Evolutionary conservation across 192 early-diverging fungal species (phyloP), one percentile per base, ranked within the genome.

Genomic region (Podila horticola): DNA sequence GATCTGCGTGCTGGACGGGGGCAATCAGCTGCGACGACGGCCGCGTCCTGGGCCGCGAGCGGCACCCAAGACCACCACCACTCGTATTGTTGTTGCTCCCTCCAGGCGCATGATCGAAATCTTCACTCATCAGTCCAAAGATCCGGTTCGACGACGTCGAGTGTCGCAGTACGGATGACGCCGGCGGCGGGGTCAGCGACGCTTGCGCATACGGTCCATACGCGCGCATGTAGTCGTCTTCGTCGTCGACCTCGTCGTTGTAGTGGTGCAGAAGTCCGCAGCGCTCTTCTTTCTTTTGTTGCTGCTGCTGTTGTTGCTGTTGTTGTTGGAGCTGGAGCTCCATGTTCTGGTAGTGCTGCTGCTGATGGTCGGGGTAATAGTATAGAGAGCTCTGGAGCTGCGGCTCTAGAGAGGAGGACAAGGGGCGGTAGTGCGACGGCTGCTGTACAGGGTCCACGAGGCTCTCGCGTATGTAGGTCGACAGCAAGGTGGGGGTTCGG

Each of bases 381-480:
- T 55, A 55, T 22, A 55, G 8, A 55, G 52, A 55, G 22, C 24
- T 55, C 52, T 26, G 52, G 22, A 55, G 52, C 19, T 55, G 52
- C 9, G 12, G 52, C 52, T 59, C 34, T 38, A 58, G 41, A 59
- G 67, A 59, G 22, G 10, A 9, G n/a, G 28, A 19, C 19, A n/a
- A 38, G 34, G 62, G 24, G 26, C 36, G 55, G 22, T 45, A 52
- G 17, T 41, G 38, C 15, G 33, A 20, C 5, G 28, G 55, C 26
- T 57, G 66, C 34, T 48, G 67, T 22, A 55, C 22, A 41, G 67
- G 67, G 38, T 69, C 67, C n/a, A 69, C 57, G 19, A 69, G n/a
- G 28, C 67, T 69, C 57, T 69, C 67, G 29, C 67, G 67, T 20
- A 24, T 52, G 38, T 69, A 69, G 41, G 38, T 51, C 36, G 67